Evolutionary conservation across 1,284 basidiomycete species (phyloP).

Genomic region (Porodaedalea pini): DNA sequence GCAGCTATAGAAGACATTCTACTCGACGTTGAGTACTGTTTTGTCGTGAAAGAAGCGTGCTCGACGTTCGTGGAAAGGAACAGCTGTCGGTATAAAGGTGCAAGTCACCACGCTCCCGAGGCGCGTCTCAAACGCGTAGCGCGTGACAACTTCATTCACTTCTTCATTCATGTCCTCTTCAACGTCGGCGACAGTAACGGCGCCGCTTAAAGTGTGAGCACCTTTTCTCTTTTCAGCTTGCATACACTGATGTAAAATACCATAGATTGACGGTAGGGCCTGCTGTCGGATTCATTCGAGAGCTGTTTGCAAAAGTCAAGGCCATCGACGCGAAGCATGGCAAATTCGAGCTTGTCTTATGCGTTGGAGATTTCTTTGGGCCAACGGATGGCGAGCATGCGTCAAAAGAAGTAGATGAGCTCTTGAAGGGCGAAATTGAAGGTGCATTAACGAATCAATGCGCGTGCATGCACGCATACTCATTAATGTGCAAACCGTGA

Average conservation of each 20-base stretch:
- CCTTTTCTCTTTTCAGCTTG: background rate
- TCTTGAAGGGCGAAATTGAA: conserved; percentile 65
- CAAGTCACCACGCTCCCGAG: background rate
- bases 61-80: background rate
- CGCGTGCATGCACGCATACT: background rate
- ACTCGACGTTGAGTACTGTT: background rate
- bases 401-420: conserved; percentile 50
- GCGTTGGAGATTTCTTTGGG: conserved; percentile 90
- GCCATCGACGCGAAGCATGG: conserved; percentile 92
- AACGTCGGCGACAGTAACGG: background rate
- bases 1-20: background rate
- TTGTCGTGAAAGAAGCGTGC: background rate
- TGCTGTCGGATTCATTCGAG: conserved; percentile 70
- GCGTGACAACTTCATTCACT: background rate
- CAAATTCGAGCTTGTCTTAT: conserved; percentile 86
- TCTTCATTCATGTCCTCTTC: conserved; percentile 5
- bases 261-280: conserved; percentile 85
- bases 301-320: conserved; percentile 78
- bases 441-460: conserved; percentile 37
- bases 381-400: conserved; percentile 44
- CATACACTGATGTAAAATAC: background rate
- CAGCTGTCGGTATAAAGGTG: background rate
- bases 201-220: conserved; percentile 18
- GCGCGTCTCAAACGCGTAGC: background rate
- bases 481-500: conserved; percentile 8